A percentile compares a stretch with the other conserved stretches of the same genome.
phyloP scores from a whole-genome alignment of 179 eudicot genomes.

The Sideroxylon spinosum region DNA sequence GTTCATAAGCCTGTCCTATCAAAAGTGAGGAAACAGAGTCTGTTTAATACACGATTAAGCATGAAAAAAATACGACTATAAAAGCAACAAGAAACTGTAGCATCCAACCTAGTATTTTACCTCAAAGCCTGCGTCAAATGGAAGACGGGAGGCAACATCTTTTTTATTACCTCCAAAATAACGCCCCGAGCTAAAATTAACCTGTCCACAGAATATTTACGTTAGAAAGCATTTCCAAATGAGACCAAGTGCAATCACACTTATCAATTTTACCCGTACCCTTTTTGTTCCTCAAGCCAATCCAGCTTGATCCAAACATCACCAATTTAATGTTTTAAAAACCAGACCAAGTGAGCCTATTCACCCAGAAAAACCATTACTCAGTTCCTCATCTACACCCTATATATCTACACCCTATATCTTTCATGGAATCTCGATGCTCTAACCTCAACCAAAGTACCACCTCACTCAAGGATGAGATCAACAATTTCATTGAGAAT shows the following conservation, averaged over 20 bases:
- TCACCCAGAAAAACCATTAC: background rate
- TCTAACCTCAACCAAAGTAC: too few species aligned
- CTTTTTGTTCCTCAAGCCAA: background rate
- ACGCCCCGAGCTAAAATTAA: conserved; percentile 90
- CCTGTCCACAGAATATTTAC: conserved; percentile 43
- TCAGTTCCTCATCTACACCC: background rate
- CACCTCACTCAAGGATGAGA: too few species aligned
- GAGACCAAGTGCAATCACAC: background rate
- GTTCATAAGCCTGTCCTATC: conserved; percentile 1
- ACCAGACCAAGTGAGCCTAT: background rate
- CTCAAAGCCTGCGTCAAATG: conserved; percentile 98
- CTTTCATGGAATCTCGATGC: too few species aligned
- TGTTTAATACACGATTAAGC: background rate
- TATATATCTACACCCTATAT: too few species aligned
- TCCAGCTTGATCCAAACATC: background rate
- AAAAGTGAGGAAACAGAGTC: background rate
- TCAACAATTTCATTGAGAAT: too few species aligned
- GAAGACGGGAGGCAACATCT: conserved; percentile 54
- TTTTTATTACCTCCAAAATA: conserved; percentile 63
- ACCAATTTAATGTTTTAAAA: background rate
- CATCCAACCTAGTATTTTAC: conserved; percentile 26
- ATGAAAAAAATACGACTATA: background rate
- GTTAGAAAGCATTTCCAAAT: conserved; percentile 16
- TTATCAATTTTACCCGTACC: background rate
- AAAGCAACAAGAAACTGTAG: background rate